Conservation (phyloP, 805 yeast species). For the Wickerhamiella bombiphila region DNA sequence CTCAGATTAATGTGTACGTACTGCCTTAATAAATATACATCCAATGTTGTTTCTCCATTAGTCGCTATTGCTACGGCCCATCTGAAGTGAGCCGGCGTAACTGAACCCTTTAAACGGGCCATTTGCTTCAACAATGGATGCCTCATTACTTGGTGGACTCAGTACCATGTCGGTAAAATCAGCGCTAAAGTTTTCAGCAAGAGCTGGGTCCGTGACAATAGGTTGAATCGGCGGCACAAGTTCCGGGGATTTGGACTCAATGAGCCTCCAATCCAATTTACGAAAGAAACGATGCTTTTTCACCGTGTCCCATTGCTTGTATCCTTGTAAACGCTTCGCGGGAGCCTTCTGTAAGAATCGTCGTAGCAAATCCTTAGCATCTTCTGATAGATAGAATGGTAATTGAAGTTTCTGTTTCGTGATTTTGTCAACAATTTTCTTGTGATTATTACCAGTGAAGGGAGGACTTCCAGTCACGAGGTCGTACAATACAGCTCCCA, state of each 20-base stretch:
- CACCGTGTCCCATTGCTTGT: slow-evolving; percentile 36
- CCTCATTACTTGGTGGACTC: slow-evolving; percentile 18
- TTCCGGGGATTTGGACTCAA: slow-evolving; percentile 35
- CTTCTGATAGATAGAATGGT: slow-evolving; percentile 65
- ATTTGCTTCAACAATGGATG: slow-evolving; percentile 2
- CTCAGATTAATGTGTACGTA: slow-evolving; percentile 36
- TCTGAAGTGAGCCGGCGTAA: slow-evolving; percentile 15
- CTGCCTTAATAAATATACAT: slow-evolving; percentile 15
- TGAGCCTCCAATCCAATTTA: slow-evolving; percentile 51
- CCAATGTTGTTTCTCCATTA: background rate
- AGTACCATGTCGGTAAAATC: slow-evolving; percentile 58
- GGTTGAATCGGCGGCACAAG: slow-evolving; percentile 71
- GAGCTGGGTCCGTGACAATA: slow-evolving; percentile 57
- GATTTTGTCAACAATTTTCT: slow-evolving; percentile 61
- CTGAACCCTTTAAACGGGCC: slow-evolving; percentile 17
- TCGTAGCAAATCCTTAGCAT: slow-evolving; percentile 60
- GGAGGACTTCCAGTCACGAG: slow-evolving; percentile 80
- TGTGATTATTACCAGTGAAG: slow-evolving; percentile 69
- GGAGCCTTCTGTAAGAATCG: slow-evolving; percentile 59
- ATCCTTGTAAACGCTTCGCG: slow-evolving; percentile 42
- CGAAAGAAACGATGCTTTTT: slow-evolving; percentile 64
- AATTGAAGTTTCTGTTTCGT: slow-evolving; percentile 41
- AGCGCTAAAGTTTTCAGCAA: slow-evolving; percentile 73
- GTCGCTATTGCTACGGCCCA: background rate
- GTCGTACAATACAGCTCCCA: slow-evolving; percentile 70